Percentiles rank a stretch among this genome's conserved stretches.
Conservation (phyloP, 371 early-diverging fungal genomes). For the Mucor lusitanicus region DNA sequence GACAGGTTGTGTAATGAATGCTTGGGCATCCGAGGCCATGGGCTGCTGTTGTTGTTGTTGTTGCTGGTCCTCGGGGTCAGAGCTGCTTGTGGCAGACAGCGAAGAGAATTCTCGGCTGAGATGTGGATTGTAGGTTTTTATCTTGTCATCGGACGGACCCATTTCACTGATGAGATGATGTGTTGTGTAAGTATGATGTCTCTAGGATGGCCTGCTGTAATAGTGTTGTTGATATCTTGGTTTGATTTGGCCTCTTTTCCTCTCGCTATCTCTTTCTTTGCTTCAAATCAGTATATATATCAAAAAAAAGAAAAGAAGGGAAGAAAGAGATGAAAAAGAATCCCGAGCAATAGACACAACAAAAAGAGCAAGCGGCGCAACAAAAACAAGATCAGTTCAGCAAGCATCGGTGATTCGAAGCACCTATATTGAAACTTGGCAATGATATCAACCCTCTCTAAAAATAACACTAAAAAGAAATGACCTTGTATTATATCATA, state of each 20-base stretch:
- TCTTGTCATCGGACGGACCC: slow-evolving; percentile 9
- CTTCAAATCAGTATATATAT: background rate
- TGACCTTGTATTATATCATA: background rate
- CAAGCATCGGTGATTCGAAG: background rate
- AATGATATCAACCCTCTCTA: background rate
- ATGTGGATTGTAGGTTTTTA: slow-evolving; percentile 18
- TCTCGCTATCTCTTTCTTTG: background rate
- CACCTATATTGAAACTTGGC: background rate
- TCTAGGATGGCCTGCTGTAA: no score
- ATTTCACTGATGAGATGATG: background rate
- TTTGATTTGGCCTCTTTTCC: background rate
- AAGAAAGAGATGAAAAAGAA: background rate
- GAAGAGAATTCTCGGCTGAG: slow-evolving; percentile 24
- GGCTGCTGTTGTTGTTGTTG: background rate
- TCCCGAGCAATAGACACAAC: background rate
- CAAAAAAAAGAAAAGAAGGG: background rate
- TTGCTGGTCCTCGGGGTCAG: background rate
- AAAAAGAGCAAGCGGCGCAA: background rate
- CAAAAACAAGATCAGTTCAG: background rate
- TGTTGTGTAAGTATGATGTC: background rate
- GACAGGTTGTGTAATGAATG: slow-evolving; percentile 26
- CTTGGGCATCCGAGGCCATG: slow-evolving; percentile 24
- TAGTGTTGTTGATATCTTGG: no score
- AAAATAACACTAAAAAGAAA: background rate
- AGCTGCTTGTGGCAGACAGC: background rate